Percentiles rank a stretch among this genome's conserved stretches.
Evolutionary conservation across 2,329 filamentous ascomycete genomes (phyloP).

Genomic region (Ambrosiella beaveri): DNA sequence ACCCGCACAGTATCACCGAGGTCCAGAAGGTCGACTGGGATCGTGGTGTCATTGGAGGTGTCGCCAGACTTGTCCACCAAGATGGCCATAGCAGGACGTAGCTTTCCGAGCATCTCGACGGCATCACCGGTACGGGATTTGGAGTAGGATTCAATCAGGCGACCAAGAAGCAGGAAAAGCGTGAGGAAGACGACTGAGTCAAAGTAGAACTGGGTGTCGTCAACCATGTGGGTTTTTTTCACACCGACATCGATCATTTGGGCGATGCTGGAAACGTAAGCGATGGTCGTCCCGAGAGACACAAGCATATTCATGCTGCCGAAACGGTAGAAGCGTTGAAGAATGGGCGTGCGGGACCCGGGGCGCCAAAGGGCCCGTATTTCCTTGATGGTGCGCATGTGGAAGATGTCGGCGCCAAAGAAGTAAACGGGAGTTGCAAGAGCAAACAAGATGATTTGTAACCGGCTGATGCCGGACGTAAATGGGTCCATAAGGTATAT

Average conservation of each 20-base stretch:
- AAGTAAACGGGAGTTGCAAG: constrained; percentile 78
- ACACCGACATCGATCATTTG: constrained; percentile 52
- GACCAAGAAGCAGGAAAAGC: constrained; percentile 60
- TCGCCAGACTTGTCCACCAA: constrained; percentile 31
- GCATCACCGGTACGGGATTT: constrained; percentile 82
- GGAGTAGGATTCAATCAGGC: constrained; percentile 75
- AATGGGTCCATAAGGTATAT: constrained; percentile 54
- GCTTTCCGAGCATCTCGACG: constrained; percentile 58
- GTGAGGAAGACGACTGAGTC: constrained; percentile 88
- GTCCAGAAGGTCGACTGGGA: constrained; percentile 54
- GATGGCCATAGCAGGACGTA: constrained; percentile 60
- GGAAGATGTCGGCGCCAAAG: constrained; percentile 72
- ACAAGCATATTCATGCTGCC: constrained; percentile 95
- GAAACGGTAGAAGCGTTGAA: constrained; percentile 73
- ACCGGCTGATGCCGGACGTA: constrained; percentile 53
- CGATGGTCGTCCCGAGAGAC: constrained; percentile 72
- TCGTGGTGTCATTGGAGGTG: constrained; percentile 22
- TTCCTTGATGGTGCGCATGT: constrained; percentile 62
- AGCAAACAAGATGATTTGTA: constrained; percentile 64
- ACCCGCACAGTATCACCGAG: constrained; percentile 59
- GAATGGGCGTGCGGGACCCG: constrained; percentile 52
- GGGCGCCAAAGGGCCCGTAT: constrained; percentile 59
- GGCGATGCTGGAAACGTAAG: constrained; percentile 66
- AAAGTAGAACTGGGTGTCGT: constrained; percentile 54
- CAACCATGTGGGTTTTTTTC: constrained; percentile 21